These are phyloP conservation scores for Piper betle DNA, from an alignment of 164 flowering plant species.

Conservation along the genomic window DNA sequence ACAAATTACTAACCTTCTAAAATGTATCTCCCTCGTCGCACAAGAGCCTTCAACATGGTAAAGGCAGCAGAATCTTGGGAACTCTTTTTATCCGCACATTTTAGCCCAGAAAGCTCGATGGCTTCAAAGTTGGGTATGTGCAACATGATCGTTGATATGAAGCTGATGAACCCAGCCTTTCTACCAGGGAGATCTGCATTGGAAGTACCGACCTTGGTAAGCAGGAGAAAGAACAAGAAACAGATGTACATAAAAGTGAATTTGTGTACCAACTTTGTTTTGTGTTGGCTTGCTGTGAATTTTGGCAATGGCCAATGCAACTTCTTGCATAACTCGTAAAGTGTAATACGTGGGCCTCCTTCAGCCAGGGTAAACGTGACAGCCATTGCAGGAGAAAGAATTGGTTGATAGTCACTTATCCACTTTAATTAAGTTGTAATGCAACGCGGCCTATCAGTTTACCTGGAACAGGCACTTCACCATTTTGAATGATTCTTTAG, in stretches of 20 bases:
- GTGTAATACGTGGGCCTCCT: slow-evolving; percentile 69
- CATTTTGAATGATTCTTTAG: not conserved
- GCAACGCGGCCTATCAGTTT: not conserved
- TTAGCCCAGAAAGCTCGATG: slow-evolving; percentile 45
- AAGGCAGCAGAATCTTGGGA: slow-evolving; percentile 79
- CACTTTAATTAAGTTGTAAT: not conserved
- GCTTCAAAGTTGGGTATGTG: slow-evolving; percentile 40
- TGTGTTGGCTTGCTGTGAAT: slow-evolving; percentile 36
- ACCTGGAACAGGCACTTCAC: not conserved
- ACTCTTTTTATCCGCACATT: slow-evolving; percentile 69
- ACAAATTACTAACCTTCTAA: slow-evolving; percentile 10
- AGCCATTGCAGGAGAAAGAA: slow-evolving; percentile 26
- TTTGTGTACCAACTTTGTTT: slow-evolving; percentile 44
- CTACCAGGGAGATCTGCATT: slow-evolving; percentile 28
- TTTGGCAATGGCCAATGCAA: slow-evolving; percentile 73
- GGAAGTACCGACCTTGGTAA: not conserved
- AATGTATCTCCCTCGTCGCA: slow-evolving; percentile 30
- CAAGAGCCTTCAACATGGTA: slow-evolving; percentile 44
- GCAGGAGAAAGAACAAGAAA: not conserved
- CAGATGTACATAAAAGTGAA: too few species aligned
- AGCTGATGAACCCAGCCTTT: slow-evolving; percentile 32
- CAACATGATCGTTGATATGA: slow-evolving; percentile 39
- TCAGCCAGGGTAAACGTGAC: slow-evolving; percentile 42
- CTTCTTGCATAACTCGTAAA: slow-evolving; percentile 51
- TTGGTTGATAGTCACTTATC: not conserved